Percentiles rank a stretch among this genome's conserved stretches.
phyloP scores from a whole-genome alignment of 257 asterid genomes.

The Datura wrightii region DNA sequence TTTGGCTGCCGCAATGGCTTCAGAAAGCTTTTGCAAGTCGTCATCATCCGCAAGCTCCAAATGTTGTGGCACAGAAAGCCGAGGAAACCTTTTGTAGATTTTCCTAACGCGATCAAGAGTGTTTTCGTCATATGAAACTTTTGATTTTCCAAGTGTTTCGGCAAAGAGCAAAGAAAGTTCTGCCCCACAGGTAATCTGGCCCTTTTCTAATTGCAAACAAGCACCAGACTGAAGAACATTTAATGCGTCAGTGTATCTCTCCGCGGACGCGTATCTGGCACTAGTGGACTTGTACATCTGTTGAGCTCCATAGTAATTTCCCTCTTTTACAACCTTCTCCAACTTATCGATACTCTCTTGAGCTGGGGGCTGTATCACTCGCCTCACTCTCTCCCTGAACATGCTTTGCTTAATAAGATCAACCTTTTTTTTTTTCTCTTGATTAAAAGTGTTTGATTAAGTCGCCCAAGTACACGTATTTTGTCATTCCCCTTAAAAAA shows the following conservation, averaged over 20 bases:
- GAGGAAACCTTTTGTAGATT: constrained; percentile 81
- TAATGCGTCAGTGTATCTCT: constrained; percentile 76
- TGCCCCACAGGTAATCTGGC: constrained; percentile 93
- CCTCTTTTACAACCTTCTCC: constrained; percentile 72
- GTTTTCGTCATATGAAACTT: constrained; percentile 65
- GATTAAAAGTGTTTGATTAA: neutral
- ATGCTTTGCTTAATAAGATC: constrained; percentile 37
- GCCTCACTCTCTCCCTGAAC: constrained; percentile 79
- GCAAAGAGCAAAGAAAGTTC: constrained; percentile 90
- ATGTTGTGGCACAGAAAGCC: constrained; percentile 81
- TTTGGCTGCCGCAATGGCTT: constrained; percentile 94
- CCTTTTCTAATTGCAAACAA: constrained; percentile 79
- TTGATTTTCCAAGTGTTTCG: constrained; percentile 85
- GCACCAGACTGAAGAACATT: constrained; percentile 91
- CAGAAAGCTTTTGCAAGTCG: constrained; percentile 84
- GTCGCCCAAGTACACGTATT: neutral
- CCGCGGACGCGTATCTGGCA: constrained; percentile 70
- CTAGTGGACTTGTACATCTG: constrained; percentile 93
- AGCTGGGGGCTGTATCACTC: constrained; percentile 69
- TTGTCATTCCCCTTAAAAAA: neutral
- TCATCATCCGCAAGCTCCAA: constrained; percentile 82
- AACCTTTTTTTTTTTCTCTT: neutral
- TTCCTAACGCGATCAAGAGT: constrained; percentile 75
- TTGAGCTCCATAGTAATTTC: constrained; percentile 95
- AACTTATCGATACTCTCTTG: constrained; percentile 80